Evolutionary conservation across 108 stramenopile genomes (phyloP), one percentile per base, ranked within the genome.

Genomic region (Aurantiochytrium sp.): DNA sequence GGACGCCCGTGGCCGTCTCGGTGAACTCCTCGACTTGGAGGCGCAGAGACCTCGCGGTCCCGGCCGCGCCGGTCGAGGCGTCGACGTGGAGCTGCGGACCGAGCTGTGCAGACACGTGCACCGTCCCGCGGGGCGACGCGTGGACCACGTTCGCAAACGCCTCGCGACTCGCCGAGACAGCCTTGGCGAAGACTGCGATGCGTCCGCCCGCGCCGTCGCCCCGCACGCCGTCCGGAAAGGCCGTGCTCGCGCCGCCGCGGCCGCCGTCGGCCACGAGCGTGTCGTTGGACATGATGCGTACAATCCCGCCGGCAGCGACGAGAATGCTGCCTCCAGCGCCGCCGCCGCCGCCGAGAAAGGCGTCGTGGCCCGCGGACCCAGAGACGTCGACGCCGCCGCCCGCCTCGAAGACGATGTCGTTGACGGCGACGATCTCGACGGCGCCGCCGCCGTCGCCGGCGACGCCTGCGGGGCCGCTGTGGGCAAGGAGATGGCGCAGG

Each of bases 361-460:
- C 90, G 88, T 89, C 86, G 69, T 90, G 91, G 41, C 94, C 95
- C n/a, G 69, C 54, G 32, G 91, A 93, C 1, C 95, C 96, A 87
- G 94, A 87, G 22, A 93, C 93, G 37, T 86, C 53, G n/a, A 96
- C 85, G 52, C 55, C 55, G 42, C 89, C 93, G 81, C 88, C 86
- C 17, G 90, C 85, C 1, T 94, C 95, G 24, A 96, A 68, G 21
- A 92, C 65, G 4, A 96, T 90, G 53, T 96, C 12, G 87, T 99
- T 69, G 96, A 97, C 55, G 96, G 98, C 22, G 96, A 98, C 87
- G 94, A 97, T 17, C 91, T 98, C 42, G 91, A 97, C 73, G 88
- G 98, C 68, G 96, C 98, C 59, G 88, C 97, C 55, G 90, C 98
- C 90, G 95, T 95, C 90, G 96, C 97, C 21, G 97, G 97, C 27